phyloP scores from a whole-genome alignment of 139 green algal genomes.

The Volvox reticuliferus region DNA sequence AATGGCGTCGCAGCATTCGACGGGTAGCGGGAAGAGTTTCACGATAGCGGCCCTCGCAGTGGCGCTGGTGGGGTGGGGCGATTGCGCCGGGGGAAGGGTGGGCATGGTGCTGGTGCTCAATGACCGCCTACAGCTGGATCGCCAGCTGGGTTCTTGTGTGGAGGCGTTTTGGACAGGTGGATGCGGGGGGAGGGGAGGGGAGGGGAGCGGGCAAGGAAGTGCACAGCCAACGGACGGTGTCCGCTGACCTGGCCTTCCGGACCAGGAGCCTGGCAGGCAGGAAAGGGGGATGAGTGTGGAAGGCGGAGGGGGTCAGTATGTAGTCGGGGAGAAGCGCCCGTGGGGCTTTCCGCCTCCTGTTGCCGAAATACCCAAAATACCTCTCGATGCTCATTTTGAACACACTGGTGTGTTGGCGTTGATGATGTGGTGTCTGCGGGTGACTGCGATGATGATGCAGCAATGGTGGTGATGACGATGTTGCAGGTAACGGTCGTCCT shows the following conservation, averaged over 20 bases:
- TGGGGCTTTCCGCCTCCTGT: too few species aligned
- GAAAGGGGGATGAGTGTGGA: neutral
- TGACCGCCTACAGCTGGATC: slow-evolving; percentile 64
- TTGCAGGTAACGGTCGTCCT: slow-evolving; percentile 31
- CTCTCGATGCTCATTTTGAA: too few species aligned
- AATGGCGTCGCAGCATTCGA: slow-evolving; percentile 51
- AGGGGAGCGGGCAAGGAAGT: neutral
- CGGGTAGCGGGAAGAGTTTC: slow-evolving; percentile 65
- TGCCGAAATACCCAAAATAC: too few species aligned
- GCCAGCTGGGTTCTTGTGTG: slow-evolving; percentile 55
- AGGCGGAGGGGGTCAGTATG: neutral
- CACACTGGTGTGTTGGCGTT: too few species aligned
- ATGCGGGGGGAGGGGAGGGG: neutral
- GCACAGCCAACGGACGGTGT: too few species aligned
- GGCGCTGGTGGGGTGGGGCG: slow-evolving; percentile 44
- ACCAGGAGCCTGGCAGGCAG: too few species aligned
- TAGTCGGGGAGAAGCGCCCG: too few species aligned
- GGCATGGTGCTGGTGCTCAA: slow-evolving; percentile 59
- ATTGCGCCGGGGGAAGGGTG: slow-evolving; percentile 29
- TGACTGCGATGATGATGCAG: too few species aligned
- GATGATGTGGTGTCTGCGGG: too few species aligned
- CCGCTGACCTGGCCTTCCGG: too few species aligned
- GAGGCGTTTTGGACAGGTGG: slow-evolving; percentile 41
- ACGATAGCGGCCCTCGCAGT: slow-evolving; percentile 55
- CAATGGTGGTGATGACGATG: too few species aligned